Base-by-base conservation (phyloP, 2,329 filamentous ascomycete genomes). In the Clarireedia homoeocarpa region DNA sequence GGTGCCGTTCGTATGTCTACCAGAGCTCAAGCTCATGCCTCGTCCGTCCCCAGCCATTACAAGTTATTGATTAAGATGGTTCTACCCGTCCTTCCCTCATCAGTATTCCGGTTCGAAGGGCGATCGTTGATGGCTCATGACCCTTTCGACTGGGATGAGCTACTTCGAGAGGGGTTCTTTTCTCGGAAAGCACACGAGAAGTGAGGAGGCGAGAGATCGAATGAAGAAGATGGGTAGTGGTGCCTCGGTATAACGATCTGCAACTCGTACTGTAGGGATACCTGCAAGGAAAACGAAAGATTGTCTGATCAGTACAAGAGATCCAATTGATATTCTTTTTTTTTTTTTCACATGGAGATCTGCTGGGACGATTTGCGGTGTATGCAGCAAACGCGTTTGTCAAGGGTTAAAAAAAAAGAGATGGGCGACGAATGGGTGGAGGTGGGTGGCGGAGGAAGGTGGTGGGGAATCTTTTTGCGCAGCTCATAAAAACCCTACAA, bases 1-100 rank as follows among this genome's bases (percentile, higher is more conserved):
- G 20, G 58, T 61, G 46, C 51, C 60, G 60, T 63, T 61, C 14
- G 51, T 53, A 20, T 45, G 26, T 40, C 26, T 52, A 48, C 53
- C 47, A 42, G 30, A 46, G 52, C 57, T 58, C 50, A 57, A 62
- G 64, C 62, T 62, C 61, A 60, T 60, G 58, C 61, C 61, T 45
- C 59, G 45, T 34, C 36, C 58, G 52, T 56, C 65, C 55, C 55
- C 62, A 60, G 66, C 67, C 67, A 69, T 69, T 64, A 67, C 61
- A 64, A 52, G 52, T 57, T 65, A 57, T 34, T 63, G 56, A 46
- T 60, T 57, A 58, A 52, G 57, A 47, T 49, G 46, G 34, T 46
- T 57, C 60, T 40, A 52, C 47, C 59, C 61, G 62, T 66, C 60
- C 62, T 58, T 62, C 63, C 66, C 63, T 59, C 65, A 60, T 66